Evolutionary conservation across 2,329 filamentous ascomycete genomes (phyloP).

Genomic region (Domatiomyces globalis): DNA sequence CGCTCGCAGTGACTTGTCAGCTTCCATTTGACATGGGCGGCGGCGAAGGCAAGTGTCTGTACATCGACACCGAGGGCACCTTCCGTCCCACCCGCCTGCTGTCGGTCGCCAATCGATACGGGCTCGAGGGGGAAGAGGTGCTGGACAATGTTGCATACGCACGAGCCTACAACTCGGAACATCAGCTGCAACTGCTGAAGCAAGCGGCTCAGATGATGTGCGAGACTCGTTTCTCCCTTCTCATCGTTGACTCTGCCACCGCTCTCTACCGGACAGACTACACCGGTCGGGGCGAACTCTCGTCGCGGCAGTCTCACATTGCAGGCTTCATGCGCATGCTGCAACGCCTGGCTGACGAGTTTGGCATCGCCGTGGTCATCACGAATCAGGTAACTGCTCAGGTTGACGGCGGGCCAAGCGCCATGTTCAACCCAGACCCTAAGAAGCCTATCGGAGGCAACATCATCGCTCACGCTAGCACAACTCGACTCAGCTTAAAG

Average conservation of each 20-base stretch:
- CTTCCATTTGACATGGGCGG: constrained; percentile 97
- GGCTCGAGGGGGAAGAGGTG: constrained; percentile 89
- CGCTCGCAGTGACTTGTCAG: constrained; percentile 94
- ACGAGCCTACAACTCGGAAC: constrained; percentile 94
- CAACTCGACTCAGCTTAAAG: constrained; percentile 84
- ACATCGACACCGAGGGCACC: constrained; percentile 96
- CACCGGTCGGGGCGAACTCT: constrained; percentile 87
- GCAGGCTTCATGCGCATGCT: constrained; percentile 37
- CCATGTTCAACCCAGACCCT: constrained; percentile 98
- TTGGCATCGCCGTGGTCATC: constrained; percentile 95
- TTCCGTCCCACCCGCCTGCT: constrained; percentile 85
- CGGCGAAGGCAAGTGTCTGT: constrained; percentile 93
- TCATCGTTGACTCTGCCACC: constrained; percentile 92
- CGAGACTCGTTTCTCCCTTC: constrained; percentile 88
- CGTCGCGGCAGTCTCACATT: constrained; percentile 58
- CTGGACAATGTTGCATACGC: constrained; percentile 98
- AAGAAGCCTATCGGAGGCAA: constrained; percentile 99
- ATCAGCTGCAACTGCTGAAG: constrained; percentile 86
- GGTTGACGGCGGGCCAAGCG: constrained; percentile 85
- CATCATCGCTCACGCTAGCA: constrained; percentile 95
- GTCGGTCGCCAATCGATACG: constrained; percentile 85
- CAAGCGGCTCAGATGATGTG: constrained; percentile 99
- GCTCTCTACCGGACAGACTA: constrained; percentile 94
- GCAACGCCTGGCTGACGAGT: constrained; percentile 49
- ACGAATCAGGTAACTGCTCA: constrained; percentile 98